Base-by-base conservation (phyloP, 1,139 yeast genomes). In the Nakaseomyces glabratus region DNA sequence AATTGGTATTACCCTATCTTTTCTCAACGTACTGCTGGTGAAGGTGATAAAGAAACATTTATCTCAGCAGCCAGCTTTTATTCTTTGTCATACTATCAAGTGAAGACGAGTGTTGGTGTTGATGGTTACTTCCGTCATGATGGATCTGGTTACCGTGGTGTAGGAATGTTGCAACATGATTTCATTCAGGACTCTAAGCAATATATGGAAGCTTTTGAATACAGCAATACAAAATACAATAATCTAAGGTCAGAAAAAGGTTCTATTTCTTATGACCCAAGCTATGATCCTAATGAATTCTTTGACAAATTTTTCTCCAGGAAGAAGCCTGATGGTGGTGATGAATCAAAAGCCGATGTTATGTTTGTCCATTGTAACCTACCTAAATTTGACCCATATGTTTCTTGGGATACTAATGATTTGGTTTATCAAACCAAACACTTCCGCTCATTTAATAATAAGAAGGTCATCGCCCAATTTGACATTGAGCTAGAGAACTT, bases 31-130 rank as follows among this genome's bases (percentile, higher is more conserved):
- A 74, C 82, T 0, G 81, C 77, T 38, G 95, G 95, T 28, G 93
- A 82, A 61, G 95, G 95, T 42, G 95, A 85, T 56, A 85, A 84
- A 55, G 95, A 85, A 53, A 82, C 95, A 0, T 85, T 82, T 51
- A 62, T 82, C 36, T 88, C 94, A 0, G 88, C 90, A 0, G 78
- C 93, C 1, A 69, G 70, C 30, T 82, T 80, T 2, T 59, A 79
- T 36, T 61, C 63, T 6, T 69, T 74, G 34, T 65, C 72, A 1
- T 78, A 64, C 44, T 81, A 82, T 51, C 88, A 80, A 55, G 85
- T 82, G n/a, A 69, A 72, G 32, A 66, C 54, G 2, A 38, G 38
- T 13, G 42, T 53, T n/a, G 55, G 51, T 14, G 57, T 52, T 4
- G 59, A 52, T 33, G 60, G 60, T 2, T 54, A 52, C 29, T 51